Conservation (phyloP, 2,329 filamentous ascomycete genomes). For the Penicillium sp. region DNA sequence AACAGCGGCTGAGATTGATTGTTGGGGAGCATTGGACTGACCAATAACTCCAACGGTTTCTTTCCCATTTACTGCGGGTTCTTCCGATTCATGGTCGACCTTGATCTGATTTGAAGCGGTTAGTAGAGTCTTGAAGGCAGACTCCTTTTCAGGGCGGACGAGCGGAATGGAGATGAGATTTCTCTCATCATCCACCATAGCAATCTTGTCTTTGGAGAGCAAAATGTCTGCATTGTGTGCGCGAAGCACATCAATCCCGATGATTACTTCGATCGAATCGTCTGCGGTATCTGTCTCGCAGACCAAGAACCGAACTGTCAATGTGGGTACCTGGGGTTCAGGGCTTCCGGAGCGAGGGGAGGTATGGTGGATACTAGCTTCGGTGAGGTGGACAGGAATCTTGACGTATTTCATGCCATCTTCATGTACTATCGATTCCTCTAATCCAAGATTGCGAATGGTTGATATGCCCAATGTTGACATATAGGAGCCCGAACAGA, state of each 20-base stretch:
- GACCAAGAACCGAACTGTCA: conserved; percentile 77
- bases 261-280: conserved; percentile 74
- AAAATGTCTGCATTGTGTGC: conserved; percentile 86
- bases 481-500: conserved; percentile 87
- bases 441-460: conserved; percentile 70
- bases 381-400: conserved; percentile 82
- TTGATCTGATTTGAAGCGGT: conserved; percentile 48
- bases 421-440: conserved; percentile 64
- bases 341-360: conserved; percentile 73
- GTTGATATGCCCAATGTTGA: conserved; percentile 78
- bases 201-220: conserved; percentile 87
- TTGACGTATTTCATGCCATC: conserved; percentile 69
- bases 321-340: conserved; percentile 74
- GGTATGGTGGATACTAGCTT: conserved; percentile 74
- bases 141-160: conserved; percentile 85
- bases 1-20: conserved; percentile 27
- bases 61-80: conserved; percentile 22
- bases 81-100: conserved; percentile 3
- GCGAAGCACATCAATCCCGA: conserved; percentile 85
- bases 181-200: conserved; percentile 79
- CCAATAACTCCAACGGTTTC: conserved; percentile 35
- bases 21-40: conserved; percentile 26
- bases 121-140: conserved; percentile 72
- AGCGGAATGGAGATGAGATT: conserved; percentile 88
- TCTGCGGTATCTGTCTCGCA: conserved; percentile 51